These are phyloP conservation scores for Pseudogymnoascus sp. DNA, from an alignment of 2,329 filamentous ascomycete genomes.

Conservation along the genomic window DNA sequence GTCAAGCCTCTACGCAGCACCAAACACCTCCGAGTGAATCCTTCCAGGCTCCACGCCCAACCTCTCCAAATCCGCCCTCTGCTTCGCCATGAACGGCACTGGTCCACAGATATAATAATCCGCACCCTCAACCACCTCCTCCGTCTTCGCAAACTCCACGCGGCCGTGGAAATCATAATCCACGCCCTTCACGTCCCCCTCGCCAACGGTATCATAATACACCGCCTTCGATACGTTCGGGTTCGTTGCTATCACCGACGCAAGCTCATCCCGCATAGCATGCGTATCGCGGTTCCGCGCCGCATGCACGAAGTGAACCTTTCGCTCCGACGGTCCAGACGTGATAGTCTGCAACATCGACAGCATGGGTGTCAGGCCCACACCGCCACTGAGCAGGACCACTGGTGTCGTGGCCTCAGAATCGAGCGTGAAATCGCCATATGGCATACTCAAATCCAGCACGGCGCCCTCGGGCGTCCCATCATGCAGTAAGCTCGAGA, in stretches of 20 bases:
- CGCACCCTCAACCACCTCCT: background rate
- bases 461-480: conserved; percentile 41
- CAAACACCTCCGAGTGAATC: conserved; percentile 10
- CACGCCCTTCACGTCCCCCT: conserved; percentile 6
- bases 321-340: conserved; percentile 30
- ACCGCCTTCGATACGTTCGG: background rate
- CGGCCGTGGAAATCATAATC: conserved; percentile 9
- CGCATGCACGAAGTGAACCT: conserved; percentile 55
- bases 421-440: conserved; percentile 55
- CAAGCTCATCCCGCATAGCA: conserved; percentile 47
- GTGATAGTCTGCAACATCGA: conserved; percentile 51
- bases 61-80: background rate
- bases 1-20: background rate
- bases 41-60: background rate
- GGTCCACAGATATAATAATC: conserved; percentile 10
- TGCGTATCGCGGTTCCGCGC: conserved; percentile 41
- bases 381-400: conserved; percentile 58
- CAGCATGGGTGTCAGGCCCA: conserved; percentile 58
- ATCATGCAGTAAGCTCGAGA: conserved; percentile 46
- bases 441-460: conserved; percentile 46
- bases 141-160: background rate
- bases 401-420: conserved; percentile 42
- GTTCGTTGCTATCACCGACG: conserved; percentile 12
- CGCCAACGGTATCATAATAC: conserved; percentile 5
- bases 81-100: background rate